Evolutionary conservation across 495 filamentous ascomycete genomes (phyloP), one percentile per base, ranked within the genome.

Genomic region (Aspergillus nanangensis): DNA sequence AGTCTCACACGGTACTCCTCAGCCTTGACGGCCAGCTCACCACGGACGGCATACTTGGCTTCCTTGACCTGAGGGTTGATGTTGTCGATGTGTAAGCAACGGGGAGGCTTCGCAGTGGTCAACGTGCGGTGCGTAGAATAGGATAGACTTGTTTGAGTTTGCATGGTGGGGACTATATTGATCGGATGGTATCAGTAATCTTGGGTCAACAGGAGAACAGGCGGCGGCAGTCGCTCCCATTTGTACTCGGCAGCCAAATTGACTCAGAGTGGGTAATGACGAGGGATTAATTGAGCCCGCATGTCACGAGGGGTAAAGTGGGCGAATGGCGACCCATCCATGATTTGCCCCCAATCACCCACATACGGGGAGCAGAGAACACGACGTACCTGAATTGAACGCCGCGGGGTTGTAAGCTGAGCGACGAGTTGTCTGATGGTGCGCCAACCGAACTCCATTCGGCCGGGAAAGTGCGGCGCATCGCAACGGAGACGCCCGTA

Each of bases 31-130:
- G 93, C 92, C 47, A 98, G 79, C 64, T 96, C 93, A 58, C 93
- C 93, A 55, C 94, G 88, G 42, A 98, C 93, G 52, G 94, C 93
- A 71, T 98, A 98, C 68, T 96, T 83, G 54, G 93, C 93, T 29
- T 78, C 77, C 60, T 77, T 77, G 50, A 96, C 78, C 61, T 91
- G 76, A 8, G 79, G 87, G 69, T 97, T 97, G 75, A 97, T 95
- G 72, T 95, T 96, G 67, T 86, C 74, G 50, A 90, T 69, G 61
- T 77, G 87, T 47, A 98, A 76, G 34, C 85, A 79, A 48, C 75
- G 74, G 51, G 70, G 71, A 35, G 65, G 48, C 10, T 71, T 45
- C 11, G n/a, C n/a, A n/a, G 77, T 72, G 41, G 84, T 79, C 77
- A 88, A 80, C 47, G 61, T 77, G 39, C 80, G 76, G 40, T 48